A percentile compares a stretch with the other conserved stretches of the same genome.
Evolutionary conservation across 2,329 filamentous ascomycete species (phyloP).

Genomic region (Colletotrichum echinochloae): DNA sequence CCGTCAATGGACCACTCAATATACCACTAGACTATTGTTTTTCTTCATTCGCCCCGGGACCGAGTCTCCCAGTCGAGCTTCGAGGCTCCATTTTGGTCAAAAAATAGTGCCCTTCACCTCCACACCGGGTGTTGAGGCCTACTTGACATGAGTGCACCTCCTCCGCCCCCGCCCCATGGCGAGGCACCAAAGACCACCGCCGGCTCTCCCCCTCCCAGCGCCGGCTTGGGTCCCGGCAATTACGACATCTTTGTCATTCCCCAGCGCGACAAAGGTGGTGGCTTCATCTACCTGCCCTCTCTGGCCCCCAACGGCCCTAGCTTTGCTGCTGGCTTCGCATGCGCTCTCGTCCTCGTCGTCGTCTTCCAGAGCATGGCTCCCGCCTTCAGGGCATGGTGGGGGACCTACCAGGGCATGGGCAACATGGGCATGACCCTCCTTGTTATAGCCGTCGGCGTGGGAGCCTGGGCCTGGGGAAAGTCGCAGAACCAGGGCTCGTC

Average conservation of each 20-base stretch:
- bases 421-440: conserved; percentile 80
- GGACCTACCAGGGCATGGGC: conserved; percentile 76
- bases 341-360: conserved; percentile 77
- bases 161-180: conserved; percentile 89
- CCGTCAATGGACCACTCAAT: conserved; percentile 50
- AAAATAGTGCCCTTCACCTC: conserved; percentile 1
- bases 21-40: conserved; percentile 51
- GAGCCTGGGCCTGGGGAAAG: conserved; percentile 73
- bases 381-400: conserved; percentile 79
- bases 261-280: conserved; percentile 87
- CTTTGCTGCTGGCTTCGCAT: conserved; percentile 88
- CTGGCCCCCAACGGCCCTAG: conserved; percentile 88
- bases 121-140: conserved; percentile 41
- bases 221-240: conserved; percentile 84
- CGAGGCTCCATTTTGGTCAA: conserved; percentile 1
- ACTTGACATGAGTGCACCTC: conserved; percentile 67
- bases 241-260: conserved; percentile 99
- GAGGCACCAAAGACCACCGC: conserved; percentile 76
- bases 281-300: conserved; percentile 95
- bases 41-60: not conserved
- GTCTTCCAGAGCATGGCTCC: conserved; percentile 81
- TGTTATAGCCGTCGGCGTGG: conserved; percentile 78
- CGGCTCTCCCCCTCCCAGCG: conserved; percentile 57
- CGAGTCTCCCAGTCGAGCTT: conserved; percentile 8
- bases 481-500: conserved; percentile 49